A percentile compares a stretch with the other conserved stretches of the same genome.
Conservation (phyloP, 805 yeast species). For the Nakazawaea holstii region DNA sequence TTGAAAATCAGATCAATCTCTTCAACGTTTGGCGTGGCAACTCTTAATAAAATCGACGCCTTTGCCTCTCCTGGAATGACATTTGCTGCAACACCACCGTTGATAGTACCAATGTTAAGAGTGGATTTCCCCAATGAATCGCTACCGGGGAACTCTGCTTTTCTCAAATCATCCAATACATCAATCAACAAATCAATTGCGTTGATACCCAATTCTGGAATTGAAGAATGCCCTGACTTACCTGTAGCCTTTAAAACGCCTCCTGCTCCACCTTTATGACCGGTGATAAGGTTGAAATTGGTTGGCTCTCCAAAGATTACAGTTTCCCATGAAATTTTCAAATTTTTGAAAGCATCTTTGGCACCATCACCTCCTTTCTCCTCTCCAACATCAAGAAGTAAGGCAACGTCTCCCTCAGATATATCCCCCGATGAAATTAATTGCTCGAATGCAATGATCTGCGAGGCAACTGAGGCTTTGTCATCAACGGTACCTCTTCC, state of each 20-base stretch:
- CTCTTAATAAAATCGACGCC: slow-evolving; percentile 47
- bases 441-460: slow-evolving; percentile 48
- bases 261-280: slow-evolving; percentile 57
- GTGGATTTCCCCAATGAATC: slow-evolving; percentile 57
- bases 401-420: slow-evolving; percentile 48
- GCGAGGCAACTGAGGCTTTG: slow-evolving; percentile 65
- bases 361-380: slow-evolving; percentile 66
- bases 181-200: slow-evolving; percentile 55
- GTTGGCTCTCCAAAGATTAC: slow-evolving; percentile 78
- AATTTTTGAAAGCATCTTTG: slow-evolving; percentile 31
- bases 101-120: slow-evolving; percentile 50
- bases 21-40: slow-evolving; percentile 38
- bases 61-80: slow-evolving; percentile 56
- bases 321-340: slow-evolving; percentile 47
- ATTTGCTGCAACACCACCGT: slow-evolving; percentile 63
- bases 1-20: slow-evolving; percentile 31
- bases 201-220: slow-evolving; percentile 62
- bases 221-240: slow-evolving; percentile 60
- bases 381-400: slow-evolving; percentile 67
- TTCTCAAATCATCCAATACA: slow-evolving; percentile 38
- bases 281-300: slow-evolving; percentile 59
- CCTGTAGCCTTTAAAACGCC: slow-evolving; percentile 45
- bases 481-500: slow-evolving; percentile 73
- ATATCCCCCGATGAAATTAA: slow-evolving; percentile 32
- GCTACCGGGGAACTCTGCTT: slow-evolving; percentile 41